Conservation (phyloP, 441 rosid genomes). For the Aleurites moluccanus region DNA sequence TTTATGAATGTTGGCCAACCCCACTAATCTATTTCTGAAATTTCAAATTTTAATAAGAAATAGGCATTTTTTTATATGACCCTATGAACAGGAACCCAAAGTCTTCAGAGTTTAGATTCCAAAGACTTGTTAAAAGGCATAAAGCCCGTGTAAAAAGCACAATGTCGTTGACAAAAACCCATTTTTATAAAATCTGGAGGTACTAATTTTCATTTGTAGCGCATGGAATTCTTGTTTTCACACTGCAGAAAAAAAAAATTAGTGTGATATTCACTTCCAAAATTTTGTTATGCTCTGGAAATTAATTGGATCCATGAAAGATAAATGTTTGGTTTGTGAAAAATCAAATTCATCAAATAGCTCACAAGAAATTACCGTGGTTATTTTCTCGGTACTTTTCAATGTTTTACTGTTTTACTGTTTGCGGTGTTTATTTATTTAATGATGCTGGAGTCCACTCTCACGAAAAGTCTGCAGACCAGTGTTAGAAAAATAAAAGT, state of each 20-base stretch:
- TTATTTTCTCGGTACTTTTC: not conserved
- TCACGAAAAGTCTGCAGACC: too few species aligned
- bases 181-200: not conserved
- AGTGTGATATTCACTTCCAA: not conserved
- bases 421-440: too few species aligned
- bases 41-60: not conserved
- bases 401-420: too few species aligned
- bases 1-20: slow-evolving; percentile 24
- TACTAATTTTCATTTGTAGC: slow-evolving; percentile 4
- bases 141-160: slow-evolving; percentile 11
- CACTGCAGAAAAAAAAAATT: not conserved
- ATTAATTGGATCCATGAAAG: not conserved
- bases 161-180: not conserved
- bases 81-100: slow-evolving; percentile 9
- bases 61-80: not conserved
- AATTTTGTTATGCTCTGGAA: slow-evolving; percentile 4
- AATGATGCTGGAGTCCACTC: too few species aligned
- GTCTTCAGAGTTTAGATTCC: slow-evolving; percentile 16
- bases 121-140: not conserved
- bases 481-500: too few species aligned
- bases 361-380: not conserved
- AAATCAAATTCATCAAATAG: not conserved
- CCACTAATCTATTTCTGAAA: slow-evolving; percentile 21
- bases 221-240: slow-evolving; percentile 6
- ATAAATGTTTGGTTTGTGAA: not conserved